Base-by-base conservation (phyloP, 352 stramenopile genomes). In the Pythium aristosporum region DNA sequence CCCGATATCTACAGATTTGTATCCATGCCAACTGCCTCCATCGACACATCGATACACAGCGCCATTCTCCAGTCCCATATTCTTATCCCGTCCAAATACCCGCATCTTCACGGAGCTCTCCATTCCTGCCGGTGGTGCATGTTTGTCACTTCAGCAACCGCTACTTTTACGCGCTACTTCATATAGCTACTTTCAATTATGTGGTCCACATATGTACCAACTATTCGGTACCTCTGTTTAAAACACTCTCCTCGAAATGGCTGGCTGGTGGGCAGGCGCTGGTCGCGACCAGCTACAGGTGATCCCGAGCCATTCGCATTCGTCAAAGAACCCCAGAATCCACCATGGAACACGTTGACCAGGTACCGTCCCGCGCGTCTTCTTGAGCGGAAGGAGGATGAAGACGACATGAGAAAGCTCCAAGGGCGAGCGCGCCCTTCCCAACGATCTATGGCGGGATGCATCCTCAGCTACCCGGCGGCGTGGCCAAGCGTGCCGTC, bases 311-410 rank as follows among this genome's bases (percentile, higher is more conserved):
- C 32, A 51, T 42, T 48, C 43, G 60, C 66, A 73, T 73, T 73
- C 66, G 47, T 57, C 61, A 73, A 73, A 62, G 64, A 69, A 58
- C 67, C 67, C 70, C 77, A 67, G 72, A 76, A 76, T 71, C 61
- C 51, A 88, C 73, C 67, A 91, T 91, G 82, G 82, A 91, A 79
- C 82, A 91, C 80, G 74, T 91, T 84, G 82, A 91, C 61, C 82
- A 91, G 81, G 82, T 91, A 91, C 56, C 55, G 63, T 36, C 58
- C 25, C 46, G 9, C 12, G 28, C 41, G n/a, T 59, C 49, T 25
- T 16, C 9, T 47, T n/a, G 23, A 47, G 36, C 30, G 34, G 47
- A 41, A 50, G 59, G 20, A n/a, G 2, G 15, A 58, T 1, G 51
- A 57, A 23, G 36, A 57, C 8, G 9, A 37, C 25, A n/a, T 42